Percentiles rank a stretch among this genome's conserved stretches.
Evolutionary conservation across 352 stramenopile species (phyloP).

Genomic region (Globisporangium cylindrosporum): DNA sequence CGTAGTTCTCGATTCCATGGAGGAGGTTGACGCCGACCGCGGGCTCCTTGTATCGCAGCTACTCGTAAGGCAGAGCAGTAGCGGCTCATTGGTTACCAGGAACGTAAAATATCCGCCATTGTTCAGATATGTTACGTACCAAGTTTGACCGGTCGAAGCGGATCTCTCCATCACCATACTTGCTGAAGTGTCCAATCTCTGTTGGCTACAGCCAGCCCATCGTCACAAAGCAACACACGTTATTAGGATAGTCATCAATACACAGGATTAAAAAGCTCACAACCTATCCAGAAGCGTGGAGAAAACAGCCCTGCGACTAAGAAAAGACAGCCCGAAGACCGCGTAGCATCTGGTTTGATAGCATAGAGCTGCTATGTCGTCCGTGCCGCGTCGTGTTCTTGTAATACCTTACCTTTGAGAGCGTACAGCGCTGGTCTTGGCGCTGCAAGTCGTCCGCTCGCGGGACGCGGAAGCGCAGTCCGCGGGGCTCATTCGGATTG

Average conservation of each 20-base stretch:
- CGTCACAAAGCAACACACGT: neutral
- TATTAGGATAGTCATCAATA: neutral
- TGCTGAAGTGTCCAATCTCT: slow-evolving; percentile 71
- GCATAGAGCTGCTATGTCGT: neutral
- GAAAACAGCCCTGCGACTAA: neutral
- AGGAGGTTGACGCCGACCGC: slow-evolving; percentile 52
- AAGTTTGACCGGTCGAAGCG: slow-evolving; percentile 63
- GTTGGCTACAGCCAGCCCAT: slow-evolving; percentile 30
- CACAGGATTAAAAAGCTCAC: slow-evolving; percentile 8
- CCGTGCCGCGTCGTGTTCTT: slow-evolving; percentile 4
- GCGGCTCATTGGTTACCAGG: neutral
- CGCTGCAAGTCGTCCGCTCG: slow-evolving; percentile 27
- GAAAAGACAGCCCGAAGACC: neutral
- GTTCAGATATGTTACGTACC: slow-evolving; percentile 25
- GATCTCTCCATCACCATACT: slow-evolving; percentile 36
- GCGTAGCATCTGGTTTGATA: neutral
- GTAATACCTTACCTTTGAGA: slow-evolving; percentile 20
- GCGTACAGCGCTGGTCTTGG: slow-evolving; percentile 18
- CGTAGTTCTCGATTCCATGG: slow-evolving; percentile 51
- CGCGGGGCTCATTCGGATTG: slow-evolving; percentile 6
- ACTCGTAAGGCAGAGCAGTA: slow-evolving; percentile 2
- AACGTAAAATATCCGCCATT: neutral
- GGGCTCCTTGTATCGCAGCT: slow-evolving; percentile 35
- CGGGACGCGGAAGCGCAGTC: slow-evolving; percentile 20
- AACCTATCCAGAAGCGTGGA: neutral